Evolutionary conservation across 2,329 filamentous ascomycete genomes (phyloP), one percentile per base, ranked within the genome.

Genomic region (Neonectria magnoliae): DNA sequence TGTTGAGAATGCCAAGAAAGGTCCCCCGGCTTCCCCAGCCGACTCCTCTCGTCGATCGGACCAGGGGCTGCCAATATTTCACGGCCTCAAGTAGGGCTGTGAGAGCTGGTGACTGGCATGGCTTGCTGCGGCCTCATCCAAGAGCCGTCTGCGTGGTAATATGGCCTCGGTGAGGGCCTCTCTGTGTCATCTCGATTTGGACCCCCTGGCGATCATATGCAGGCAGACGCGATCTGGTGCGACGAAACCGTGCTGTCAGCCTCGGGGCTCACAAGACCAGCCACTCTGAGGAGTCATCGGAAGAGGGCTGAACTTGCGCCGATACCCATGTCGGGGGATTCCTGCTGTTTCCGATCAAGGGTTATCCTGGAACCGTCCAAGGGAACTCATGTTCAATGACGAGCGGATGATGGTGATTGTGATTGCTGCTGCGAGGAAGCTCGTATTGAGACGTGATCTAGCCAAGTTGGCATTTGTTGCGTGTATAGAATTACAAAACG

Each of bases 171-270:
- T 14, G 13, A 16, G 5, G 13, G 33, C 33, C 33, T 59, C n/a
- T 31, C 45, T 64, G 57, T 60, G 50, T 44, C 29, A 71, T 71
- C 62, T 67, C 66, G 69, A 73, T 74, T 64, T 63, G 55, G 62
- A 57, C 68, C 68, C 68, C 68, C 67, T 68, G 70, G 55, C 50
- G 44, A 62, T 71, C 50, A 41, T 53, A 72, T 72, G 71, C 68
- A 70, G 48, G 58, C 51, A 44, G 58, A 65, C 71, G 48, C 62
- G 72, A 74, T 74, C 71, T 74, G 62, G 71, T 73, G 29, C 58
- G 50, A 73, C 70, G 16, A 38, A 57, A 54, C 42, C 59, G 59
- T 20, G 33, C 25, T 44, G 61, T 38, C 62, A 65, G 66, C 52
- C 56, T 66, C 50, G 66, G 69, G 47, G 53, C 50, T 33, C 60